A percentile compares a stretch with the other conserved stretches of the same genome.
Evolutionary conservation across 768 basidiomycete genomes (phyloP).

Genomic region (Termitomyces sp.): DNA sequence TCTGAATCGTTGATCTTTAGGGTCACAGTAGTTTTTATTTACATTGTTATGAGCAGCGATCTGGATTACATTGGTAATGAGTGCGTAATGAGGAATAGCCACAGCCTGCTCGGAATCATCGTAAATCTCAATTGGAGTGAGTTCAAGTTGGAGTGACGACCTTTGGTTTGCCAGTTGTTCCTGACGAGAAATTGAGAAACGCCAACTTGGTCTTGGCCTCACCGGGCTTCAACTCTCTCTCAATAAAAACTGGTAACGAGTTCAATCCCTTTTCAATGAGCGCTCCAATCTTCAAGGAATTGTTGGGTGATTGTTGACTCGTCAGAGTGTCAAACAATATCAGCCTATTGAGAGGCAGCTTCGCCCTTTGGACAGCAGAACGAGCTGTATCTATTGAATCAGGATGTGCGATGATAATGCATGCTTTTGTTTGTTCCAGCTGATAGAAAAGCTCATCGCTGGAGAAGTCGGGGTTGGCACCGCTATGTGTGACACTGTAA

Average conservation of each 20-base stretch:
- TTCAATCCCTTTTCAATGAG: conserved; percentile 50
- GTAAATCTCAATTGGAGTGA: neutral
- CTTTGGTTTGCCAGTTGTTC: conserved; percentile 76
- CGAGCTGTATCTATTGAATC: conserved; percentile 42
- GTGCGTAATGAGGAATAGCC: conserved; percentile 57
- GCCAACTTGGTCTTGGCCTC: conserved; percentile 72
- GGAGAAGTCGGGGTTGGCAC: conserved; percentile 63
- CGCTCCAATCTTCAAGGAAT: conserved; percentile 39
- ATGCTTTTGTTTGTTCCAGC: conserved; percentile 46
- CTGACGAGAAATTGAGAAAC: conserved; percentile 70
- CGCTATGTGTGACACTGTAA: conserved; percentile 29
- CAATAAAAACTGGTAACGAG: conserved; percentile 36
- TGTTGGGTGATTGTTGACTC: conserved; percentile 4
- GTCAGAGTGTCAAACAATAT: conserved; percentile 33
- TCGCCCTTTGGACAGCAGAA: conserved; percentile 36
- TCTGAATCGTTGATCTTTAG: conserved; percentile 50
- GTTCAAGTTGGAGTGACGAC: conserved; percentile 27
- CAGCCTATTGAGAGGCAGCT: conserved; percentile 41
- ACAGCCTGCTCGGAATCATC: conserved; percentile 42
- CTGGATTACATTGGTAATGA: conserved; percentile 64
- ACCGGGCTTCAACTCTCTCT: conserved; percentile 49
- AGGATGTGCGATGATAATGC: conserved; percentile 47
- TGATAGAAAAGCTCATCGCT: conserved; percentile 56
- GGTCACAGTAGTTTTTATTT: conserved; percentile 41
- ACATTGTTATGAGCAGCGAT: conserved; percentile 52